Evolutionary conservation across 176 grass and related monocot species (phyloP), one percentile per base, ranked within the genome.

Genomic region (Carex parvula): DNA sequence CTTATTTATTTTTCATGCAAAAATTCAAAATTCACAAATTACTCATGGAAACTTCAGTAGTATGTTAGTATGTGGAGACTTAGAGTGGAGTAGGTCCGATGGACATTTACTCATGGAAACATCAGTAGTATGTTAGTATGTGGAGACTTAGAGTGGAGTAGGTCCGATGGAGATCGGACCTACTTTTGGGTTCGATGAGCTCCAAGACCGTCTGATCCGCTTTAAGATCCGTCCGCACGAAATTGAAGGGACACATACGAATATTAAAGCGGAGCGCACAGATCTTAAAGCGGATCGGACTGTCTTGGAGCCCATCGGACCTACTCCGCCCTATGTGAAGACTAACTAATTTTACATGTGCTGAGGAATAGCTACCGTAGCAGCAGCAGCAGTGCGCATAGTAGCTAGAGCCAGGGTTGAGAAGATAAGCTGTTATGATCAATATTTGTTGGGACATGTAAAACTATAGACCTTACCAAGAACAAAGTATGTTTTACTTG

Each of bases 1-100:
- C 32, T 79, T 57, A 79, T 56, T 56, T 17, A 78, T 32, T 78
- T n/a, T 56, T 78, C 50, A 79, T 17, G 52, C 29, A 26, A 79
- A 54, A 4, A 42, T 18, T n/a, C 8, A 10, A 71, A 69, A 18
- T 41, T 69, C 13, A 35, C 65, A 69, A 41, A 69, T 69, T 69
- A 39, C 14, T 39, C 33, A 0, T 69, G 33, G 39, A 21, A 71
- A n/a, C 24, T 26, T 26, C 24, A 26, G 24, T 26, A 26, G 24
- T 26, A 26, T 26, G 24, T 26, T 26, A 26, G 24, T 26, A 26
- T 26, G 24, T 26, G 24, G 24, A 26, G 24, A 26, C 24, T 26
- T 26, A 26, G 24, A 26, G 24, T 26, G 24, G 24, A 26, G 24
- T 26, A 26, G 24, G 24, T 26, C 24, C 24, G 24, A 26, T 26